Conservation (phyloP, 2,329 filamentous ascomycete genomes). For the Arachnopeziza araneosa region DNA sequence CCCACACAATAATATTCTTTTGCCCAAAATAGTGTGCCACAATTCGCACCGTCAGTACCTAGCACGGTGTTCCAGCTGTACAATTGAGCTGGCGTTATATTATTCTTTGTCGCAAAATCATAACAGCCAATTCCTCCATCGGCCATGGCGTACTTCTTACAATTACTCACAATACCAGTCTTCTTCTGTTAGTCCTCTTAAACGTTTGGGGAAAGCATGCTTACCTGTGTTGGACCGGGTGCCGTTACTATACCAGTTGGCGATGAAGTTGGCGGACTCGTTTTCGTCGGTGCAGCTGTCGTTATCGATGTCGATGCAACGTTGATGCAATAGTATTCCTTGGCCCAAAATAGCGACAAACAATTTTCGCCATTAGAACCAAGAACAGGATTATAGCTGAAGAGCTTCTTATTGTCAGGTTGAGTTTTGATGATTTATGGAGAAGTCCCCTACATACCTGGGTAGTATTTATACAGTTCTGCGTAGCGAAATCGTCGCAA, state of each 20-base stretch:
- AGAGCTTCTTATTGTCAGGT: no score
- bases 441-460: no score
- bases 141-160: constrained; percentile 25
- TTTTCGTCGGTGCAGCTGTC: not conserved
- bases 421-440: no score
- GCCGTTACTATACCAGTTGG: constrained; percentile 2
- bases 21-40: constrained; percentile 17
- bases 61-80: constrained; percentile 30
- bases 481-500: constrained; percentile 25
- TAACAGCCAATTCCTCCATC: constrained; percentile 24
- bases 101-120: constrained; percentile 22
- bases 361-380: constrained; percentile 13
- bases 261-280: not conserved
- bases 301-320: not conserved
- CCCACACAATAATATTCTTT: constrained; percentile 8
- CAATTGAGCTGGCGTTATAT: constrained; percentile 22
- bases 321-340: constrained; percentile 5
- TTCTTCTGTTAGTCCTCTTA: constrained; percentile 1
- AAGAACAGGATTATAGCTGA: constrained; percentile 27
- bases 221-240: constrained; percentile 22
- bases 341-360: not conserved
- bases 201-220: not conserved
- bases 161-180: constrained; percentile 23
- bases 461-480: constrained; percentile 21
- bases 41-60: constrained; percentile 24